A percentile compares a stretch with the other conserved stretches of the same genome.
Conservation (phyloP, 805 yeast genomes). For the Candida krabiensis region DNA sequence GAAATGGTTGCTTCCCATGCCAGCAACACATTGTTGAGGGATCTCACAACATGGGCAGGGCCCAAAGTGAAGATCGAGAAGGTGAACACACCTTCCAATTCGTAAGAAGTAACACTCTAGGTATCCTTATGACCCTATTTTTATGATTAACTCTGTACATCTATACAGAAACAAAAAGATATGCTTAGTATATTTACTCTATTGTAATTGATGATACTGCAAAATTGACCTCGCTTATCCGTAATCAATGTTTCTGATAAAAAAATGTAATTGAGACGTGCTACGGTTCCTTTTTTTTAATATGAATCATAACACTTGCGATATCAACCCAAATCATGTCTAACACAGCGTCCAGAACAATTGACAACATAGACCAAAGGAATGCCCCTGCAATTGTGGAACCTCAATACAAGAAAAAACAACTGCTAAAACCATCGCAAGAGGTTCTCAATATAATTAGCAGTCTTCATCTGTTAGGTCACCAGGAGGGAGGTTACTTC, state of each 20-base stretch:
- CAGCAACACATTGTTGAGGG: constrained; percentile 50
- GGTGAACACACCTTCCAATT: constrained; percentile 58
- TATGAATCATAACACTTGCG: too few species aligned
- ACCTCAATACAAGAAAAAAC: constrained; percentile 24
- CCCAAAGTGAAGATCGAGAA: constrained; percentile 48
- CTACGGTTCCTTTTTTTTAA: too few species aligned
- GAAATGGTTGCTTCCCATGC: constrained; percentile 68
- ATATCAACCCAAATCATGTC: too few species aligned
- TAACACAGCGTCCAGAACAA: constrained; percentile 20
- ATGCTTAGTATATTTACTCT: too few species aligned
- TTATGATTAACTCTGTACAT: not conserved
- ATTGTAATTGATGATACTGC: too few species aligned
- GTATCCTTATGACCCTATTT: too few species aligned
- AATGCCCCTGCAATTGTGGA: constrained; percentile 16
- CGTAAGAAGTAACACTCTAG: constrained; percentile 17
- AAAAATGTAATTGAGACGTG: too few species aligned
- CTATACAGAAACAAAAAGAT: too few species aligned
- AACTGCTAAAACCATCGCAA: constrained; percentile 16
- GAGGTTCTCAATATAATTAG: constrained; percentile 34
- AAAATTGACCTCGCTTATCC: too few species aligned
- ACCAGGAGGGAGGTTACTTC: constrained; percentile 59
- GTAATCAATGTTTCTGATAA: too few species aligned
- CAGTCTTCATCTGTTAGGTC: constrained; percentile 39
- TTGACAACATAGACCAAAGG: constrained; percentile 19
- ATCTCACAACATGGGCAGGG: constrained; percentile 64